A percentile compares a stretch with the other conserved stretches of the same genome.
Conservation (phyloP, 768 basidiomycete genomes). For the Cystobasidium onofrii region DNA sequence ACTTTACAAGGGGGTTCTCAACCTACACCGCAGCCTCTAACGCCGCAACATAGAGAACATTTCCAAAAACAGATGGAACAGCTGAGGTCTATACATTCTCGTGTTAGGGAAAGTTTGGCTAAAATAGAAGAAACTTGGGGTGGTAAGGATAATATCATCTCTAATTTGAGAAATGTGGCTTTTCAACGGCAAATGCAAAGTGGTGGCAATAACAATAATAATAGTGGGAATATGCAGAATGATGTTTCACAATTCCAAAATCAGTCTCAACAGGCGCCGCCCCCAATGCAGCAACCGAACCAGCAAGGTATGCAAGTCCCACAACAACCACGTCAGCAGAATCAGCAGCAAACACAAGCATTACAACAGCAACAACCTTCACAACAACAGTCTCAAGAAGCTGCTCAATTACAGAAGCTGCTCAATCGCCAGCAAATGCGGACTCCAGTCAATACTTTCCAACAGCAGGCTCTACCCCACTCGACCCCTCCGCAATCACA, state of each 20-base stretch:
- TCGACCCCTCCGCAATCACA: conserved; percentile 14
- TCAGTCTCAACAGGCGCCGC: conserved; percentile 23
- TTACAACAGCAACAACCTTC: neutral
- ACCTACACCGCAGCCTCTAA: conserved; percentile 26
- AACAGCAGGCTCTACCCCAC: conserved; percentile 15
- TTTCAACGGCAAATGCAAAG: conserved; percentile 20
- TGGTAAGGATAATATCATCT: conserved; percentile 30
- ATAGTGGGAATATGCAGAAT: neutral
- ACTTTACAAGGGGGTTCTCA: neutral
- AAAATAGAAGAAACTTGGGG: conserved; percentile 10
- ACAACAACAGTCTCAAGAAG: conserved; percentile 1
- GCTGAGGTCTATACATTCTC: neutral
- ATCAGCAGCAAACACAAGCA: neutral
- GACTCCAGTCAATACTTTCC: neutral
- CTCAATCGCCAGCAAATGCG: conserved; percentile 2
- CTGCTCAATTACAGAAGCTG: conserved; percentile 7
- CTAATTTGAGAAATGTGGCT: conserved; percentile 1
- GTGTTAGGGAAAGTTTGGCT: neutral
- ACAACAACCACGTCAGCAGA: conserved; percentile 7
- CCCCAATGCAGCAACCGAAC: conserved; percentile 1
- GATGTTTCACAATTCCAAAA: neutral
- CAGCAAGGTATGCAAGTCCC: conserved; percentile 7
- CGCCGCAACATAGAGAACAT: conserved; percentile 5
- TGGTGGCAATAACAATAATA: neutral
- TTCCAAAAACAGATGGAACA: conserved; percentile 5